A percentile compares a stretch with the other conserved stretches of the same genome.
Evolutionary conservation across 2,329 filamentous ascomycete species (phyloP).

Genomic region (Penicillium sp.): DNA sequence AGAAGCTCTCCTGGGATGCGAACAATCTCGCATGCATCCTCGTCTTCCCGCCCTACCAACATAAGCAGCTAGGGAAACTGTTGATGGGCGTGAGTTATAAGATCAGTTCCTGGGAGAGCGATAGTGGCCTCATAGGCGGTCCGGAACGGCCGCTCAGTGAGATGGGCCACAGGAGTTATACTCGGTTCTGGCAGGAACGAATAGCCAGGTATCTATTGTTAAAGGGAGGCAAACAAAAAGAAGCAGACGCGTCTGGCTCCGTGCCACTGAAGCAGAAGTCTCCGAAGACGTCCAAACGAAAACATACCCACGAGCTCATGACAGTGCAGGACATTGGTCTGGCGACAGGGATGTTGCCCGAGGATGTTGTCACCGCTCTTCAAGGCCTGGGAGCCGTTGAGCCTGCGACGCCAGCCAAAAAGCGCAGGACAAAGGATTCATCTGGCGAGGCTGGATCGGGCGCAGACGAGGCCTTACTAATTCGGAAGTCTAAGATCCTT

Average conservation of each 20-base stretch:
- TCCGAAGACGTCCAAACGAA: too few relatives aligned
- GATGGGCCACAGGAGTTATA: slow-evolving; percentile 72
- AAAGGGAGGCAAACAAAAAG: too few relatives aligned
- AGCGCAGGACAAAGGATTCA: slow-evolving; percentile 37
- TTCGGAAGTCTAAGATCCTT: slow-evolving; percentile 52
- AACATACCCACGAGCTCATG: too few relatives aligned
- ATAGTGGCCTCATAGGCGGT: slow-evolving; percentile 64
- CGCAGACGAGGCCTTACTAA: too few relatives aligned
- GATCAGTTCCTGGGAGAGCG: slow-evolving; percentile 66
- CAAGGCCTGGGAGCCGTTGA: slow-evolving; percentile 69
- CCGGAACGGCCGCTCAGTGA: slow-evolving; percentile 90
- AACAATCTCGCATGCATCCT: slow-evolving; percentile 96
- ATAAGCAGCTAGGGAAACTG: slow-evolving; percentile 74
- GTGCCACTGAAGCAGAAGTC: slow-evolving; percentile 55
- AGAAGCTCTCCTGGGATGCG: slow-evolving; percentile 97
- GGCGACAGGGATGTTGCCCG: slow-evolving; percentile 71
- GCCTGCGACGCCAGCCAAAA: slow-evolving; percentile 44
- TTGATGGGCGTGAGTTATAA: slow-evolving; percentile 92
- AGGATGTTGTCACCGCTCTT: slow-evolving; percentile 71
- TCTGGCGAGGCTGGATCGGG: too few relatives aligned
- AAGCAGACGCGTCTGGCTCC: too few relatives aligned
- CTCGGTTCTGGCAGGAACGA: slow-evolving; percentile 75
- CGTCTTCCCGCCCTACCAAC: slow-evolving; percentile 90
- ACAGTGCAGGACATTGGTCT: too few relatives aligned
- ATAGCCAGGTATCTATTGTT: slow-evolving; percentile 70